Evolutionary conservation across 2,329 filamentous ascomycete genomes (phyloP).

Genomic region (Epichloe gansuensis): DNA sequence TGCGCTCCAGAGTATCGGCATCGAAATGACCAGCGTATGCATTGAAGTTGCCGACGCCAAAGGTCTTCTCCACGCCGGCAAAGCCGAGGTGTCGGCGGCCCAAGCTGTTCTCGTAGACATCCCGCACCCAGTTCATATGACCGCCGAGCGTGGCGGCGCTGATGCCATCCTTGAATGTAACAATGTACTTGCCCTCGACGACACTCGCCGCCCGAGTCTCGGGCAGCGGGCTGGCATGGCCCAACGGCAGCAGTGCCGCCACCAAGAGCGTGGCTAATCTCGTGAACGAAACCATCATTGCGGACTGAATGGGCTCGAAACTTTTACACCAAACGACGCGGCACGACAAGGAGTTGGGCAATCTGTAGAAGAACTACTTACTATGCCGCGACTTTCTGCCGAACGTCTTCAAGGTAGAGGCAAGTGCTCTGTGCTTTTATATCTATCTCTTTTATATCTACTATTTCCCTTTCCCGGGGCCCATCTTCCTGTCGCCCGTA

Average conservation of each 20-base stretch:
- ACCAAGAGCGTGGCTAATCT: neutral
- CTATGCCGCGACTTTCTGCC: no score
- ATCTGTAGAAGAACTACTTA: no score
- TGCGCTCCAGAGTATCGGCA: constrained; percentile 25
- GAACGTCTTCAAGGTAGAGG: no score
- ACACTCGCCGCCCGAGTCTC: constrained; percentile 7
- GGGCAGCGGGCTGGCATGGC: neutral
- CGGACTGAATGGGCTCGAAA: neutral
- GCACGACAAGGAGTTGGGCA: neutral
- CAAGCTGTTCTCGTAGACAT: constrained; percentile 20
- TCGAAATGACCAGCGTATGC: constrained; percentile 33
- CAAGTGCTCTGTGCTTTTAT: neutral
- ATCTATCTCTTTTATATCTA: neutral
- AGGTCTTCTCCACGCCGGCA: constrained; percentile 19
- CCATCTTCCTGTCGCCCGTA: neutral
- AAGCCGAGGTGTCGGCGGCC: constrained; percentile 21
- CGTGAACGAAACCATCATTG: neutral
- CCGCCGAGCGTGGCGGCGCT: constrained; percentile 18
- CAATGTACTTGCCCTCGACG: constrained; percentile 29
- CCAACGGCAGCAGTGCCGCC: neutral
- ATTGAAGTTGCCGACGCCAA: constrained; percentile 20
- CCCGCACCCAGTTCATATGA: constrained; percentile 21
- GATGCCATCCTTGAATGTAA: constrained; percentile 29
- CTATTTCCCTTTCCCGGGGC: neutral
- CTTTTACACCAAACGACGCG: neutral